These are phyloP conservation scores for Erythrobasidium hasegawianum DNA, from an alignment of 1,284 basidiomycete species.

Conservation along the genomic window DNA sequence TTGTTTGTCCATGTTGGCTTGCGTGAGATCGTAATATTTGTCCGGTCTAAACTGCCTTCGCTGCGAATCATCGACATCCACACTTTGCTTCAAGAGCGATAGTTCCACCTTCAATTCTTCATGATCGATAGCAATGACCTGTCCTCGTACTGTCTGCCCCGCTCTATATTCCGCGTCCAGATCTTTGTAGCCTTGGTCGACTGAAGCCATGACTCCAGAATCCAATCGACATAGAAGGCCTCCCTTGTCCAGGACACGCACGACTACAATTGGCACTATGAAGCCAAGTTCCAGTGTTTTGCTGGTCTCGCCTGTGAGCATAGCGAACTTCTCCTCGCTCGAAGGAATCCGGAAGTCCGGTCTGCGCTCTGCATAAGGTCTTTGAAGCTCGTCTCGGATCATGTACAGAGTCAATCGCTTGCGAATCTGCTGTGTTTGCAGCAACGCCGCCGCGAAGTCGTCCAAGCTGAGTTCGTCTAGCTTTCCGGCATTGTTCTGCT, in stretches of 20 bases:
- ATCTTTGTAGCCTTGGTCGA: conserved; percentile 58
- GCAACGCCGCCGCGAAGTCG: conserved; percentile 89
- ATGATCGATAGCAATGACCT: conserved; percentile 71
- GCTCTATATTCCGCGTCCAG: conserved; percentile 50
- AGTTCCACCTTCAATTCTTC: conserved; percentile 72
- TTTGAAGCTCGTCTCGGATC: conserved; percentile 82
- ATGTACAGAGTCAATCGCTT: conserved; percentile 84
- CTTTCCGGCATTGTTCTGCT: conserved; percentile 71
- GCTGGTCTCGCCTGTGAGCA: conserved; percentile 89
- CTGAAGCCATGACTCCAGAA: conserved; percentile 84
- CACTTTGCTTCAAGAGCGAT: conserved; percentile 44
- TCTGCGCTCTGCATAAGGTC: conserved; percentile 77
- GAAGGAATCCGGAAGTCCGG: conserved; percentile 63
- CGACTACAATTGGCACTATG: conserved; percentile 71
- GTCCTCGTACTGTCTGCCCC: conserved; percentile 74
- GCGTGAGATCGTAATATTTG: conserved; percentile 64
- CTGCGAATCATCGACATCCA: conserved; percentile 57
- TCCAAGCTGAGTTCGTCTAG: conserved; percentile 89
- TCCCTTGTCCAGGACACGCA: conserved; percentile 54
- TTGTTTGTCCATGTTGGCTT: conserved; percentile 66
- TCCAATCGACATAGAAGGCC: conserved; percentile 60
- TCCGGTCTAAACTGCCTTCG: conserved; percentile 64
- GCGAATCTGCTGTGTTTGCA: conserved; percentile 65
- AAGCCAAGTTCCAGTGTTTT: conserved; percentile 73
- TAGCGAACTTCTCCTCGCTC: conserved; percentile 81